Conservation (phyloP, 257 asterid genomes). For the Nicotiana noctiflora region DNA sequence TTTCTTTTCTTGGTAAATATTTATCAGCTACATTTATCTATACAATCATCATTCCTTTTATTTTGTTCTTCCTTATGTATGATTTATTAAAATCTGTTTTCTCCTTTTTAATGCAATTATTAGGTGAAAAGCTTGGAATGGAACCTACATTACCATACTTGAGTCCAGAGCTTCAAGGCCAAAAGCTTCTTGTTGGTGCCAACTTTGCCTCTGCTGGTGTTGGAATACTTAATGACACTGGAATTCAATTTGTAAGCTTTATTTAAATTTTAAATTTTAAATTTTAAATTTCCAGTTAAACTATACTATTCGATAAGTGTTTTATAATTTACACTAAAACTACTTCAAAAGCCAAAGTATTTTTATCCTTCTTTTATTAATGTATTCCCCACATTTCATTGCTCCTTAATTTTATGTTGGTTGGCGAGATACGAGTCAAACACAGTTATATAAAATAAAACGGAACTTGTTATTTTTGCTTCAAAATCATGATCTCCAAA, state of each 20-base stretch:
- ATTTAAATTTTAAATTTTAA: background rate
- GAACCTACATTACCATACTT: slow-evolving; percentile 57
- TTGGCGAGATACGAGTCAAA: too few relatives aligned
- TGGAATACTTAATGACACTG: slow-evolving; percentile 82
- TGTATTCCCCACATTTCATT: too few relatives aligned
- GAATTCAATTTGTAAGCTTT: slow-evolving; percentile 65
- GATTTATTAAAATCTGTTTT: slow-evolving; percentile 24
- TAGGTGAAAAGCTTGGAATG: slow-evolving; percentile 69
- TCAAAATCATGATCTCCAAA: background rate
- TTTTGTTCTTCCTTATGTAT: background rate
- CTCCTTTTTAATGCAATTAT: background rate
- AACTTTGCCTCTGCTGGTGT: slow-evolving; percentile 94
- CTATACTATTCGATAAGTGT: too few relatives aligned
- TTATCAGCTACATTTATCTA: background rate
- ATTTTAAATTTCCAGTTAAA: too few relatives aligned
- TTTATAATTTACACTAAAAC: too few relatives aligned
- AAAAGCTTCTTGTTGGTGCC: slow-evolving; percentile 64
- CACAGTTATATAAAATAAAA: too few relatives aligned
- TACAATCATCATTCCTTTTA: background rate
- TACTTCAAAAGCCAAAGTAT: too few relatives aligned
- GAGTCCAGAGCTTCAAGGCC: slow-evolving; percentile 48
- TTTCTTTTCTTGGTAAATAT: background rate
- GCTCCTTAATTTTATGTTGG: too few relatives aligned
- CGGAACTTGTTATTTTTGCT: background rate
- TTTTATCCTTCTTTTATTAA: too few relatives aligned